Evolutionary conservation across 495 filamentous ascomycete species (phyloP).

Genomic region (Sphaerosporella brunnea): DNA sequence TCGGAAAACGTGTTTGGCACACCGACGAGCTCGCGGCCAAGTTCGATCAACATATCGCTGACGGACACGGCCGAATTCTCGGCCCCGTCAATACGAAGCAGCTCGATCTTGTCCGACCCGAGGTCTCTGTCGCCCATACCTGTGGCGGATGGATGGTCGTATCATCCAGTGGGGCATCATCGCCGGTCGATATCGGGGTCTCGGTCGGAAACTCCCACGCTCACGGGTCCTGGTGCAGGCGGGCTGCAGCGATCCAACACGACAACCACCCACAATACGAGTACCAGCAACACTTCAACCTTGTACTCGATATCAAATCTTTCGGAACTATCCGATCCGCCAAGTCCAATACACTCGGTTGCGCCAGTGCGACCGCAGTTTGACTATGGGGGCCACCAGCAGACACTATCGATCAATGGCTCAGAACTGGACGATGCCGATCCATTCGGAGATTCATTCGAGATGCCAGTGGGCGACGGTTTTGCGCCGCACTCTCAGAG

Average conservation of each 20-base stretch:
- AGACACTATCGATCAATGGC: constrained; percentile 13
- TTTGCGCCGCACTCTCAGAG: constrained; percentile 17
- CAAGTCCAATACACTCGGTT: constrained; percentile 15
- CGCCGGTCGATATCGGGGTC: constrained; percentile 15
- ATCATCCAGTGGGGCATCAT: constrained; percentile 11
- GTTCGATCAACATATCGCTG: neutral
- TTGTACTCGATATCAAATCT: constrained; percentile 23
- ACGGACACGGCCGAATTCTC: neutral
- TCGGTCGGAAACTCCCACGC: constrained; percentile 14
- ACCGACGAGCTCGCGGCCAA: constrained; percentile 3
- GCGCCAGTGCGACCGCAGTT: constrained; percentile 17
- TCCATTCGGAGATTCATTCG: constrained; percentile 19
- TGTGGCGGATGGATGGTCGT: constrained; percentile 10
- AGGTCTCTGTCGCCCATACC: constrained; percentile 10
- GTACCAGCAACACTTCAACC: constrained; percentile 16
- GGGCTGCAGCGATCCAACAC: constrained; percentile 19
- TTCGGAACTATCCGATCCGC: constrained; percentile 18
- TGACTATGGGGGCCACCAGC: constrained; percentile 21
- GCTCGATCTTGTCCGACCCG: neutral
- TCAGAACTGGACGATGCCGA: constrained; percentile 14
- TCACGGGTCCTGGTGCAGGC: constrained; percentile 5
- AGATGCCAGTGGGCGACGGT: constrained; percentile 19
- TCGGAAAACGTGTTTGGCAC: constrained; percentile 2
- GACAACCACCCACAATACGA: constrained; percentile 12
- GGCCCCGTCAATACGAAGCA: neutral